These are phyloP conservation scores for Fomitopsis pinicola DNA, from an alignment of 1,284 basidiomycete species.

Conservation along the genomic window DNA sequence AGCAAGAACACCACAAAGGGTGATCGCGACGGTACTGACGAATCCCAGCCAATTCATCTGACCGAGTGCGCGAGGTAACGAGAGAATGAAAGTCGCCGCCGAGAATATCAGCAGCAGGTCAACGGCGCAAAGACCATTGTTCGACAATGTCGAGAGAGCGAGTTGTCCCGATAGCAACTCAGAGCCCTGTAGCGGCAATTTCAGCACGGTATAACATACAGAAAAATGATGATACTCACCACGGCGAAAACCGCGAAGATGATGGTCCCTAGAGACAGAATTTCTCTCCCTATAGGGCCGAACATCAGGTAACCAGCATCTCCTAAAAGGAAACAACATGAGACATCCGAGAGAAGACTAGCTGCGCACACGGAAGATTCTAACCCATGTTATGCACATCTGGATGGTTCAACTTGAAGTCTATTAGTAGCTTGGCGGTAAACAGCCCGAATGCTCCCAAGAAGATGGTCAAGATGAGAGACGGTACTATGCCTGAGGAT, in stretches of 20 bases:
- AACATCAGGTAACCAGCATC: slow-evolving; percentile 52
- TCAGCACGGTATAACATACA: not conserved
- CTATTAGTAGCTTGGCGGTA: slow-evolving; percentile 49
- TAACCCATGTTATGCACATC: slow-evolving; percentile 51
- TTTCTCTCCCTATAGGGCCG: slow-evolving; percentile 44
- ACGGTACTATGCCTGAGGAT: slow-evolving; percentile 43
- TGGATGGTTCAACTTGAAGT: slow-evolving; percentile 56
- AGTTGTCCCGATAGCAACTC: slow-evolving; percentile 47
- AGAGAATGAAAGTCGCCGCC: slow-evolving; percentile 37
- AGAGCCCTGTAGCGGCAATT: slow-evolving; percentile 33
- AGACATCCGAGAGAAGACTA: not conserved
- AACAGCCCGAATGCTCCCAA: slow-evolving; percentile 50
- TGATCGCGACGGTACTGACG: slow-evolving; percentile 38
- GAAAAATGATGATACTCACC: slow-evolving; percentile 24
- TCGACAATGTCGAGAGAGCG: slow-evolving; percentile 43
- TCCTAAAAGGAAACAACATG: slow-evolving; percentile 26
- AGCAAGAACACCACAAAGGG: slow-evolving; percentile 39
- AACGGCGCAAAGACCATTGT: slow-evolving; percentile 43
- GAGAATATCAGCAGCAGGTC: slow-evolving; percentile 43
- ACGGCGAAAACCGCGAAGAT: slow-evolving; percentile 46
- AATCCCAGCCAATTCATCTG: slow-evolving; percentile 43
- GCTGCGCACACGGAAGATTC: not conserved
- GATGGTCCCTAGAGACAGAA: slow-evolving; percentile 44
- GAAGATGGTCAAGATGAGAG: slow-evolving; percentile 50
- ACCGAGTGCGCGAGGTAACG: slow-evolving; percentile 45